Conservation (phyloP, 306 rosid species). For the Benincasa hispida region DNA sequence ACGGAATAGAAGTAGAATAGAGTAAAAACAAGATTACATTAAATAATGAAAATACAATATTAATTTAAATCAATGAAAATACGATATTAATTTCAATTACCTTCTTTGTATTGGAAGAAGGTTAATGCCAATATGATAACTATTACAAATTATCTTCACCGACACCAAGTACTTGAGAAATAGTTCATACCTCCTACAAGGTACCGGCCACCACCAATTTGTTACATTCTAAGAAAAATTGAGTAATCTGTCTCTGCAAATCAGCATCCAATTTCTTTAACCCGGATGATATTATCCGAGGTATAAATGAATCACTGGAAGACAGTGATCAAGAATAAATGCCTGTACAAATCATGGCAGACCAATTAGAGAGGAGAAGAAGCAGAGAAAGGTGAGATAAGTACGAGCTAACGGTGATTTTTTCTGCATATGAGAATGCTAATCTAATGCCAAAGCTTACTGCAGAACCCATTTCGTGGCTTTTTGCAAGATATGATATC, state of each 20-base stretch:
- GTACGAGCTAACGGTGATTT: constrained; percentile 19
- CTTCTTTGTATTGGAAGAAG: constrained; percentile 39
- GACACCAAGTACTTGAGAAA: constrained; percentile 31
- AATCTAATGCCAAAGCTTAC: constrained; percentile 53
- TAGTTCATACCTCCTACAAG: constrained; percentile 24
- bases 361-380: constrained; percentile 33
- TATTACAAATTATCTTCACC: constrained; percentile 30
- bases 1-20: not conserved
- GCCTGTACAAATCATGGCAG: constrained; percentile 64
- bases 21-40: not conserved
- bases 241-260: constrained; percentile 7
- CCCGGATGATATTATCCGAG: constrained; percentile 37
- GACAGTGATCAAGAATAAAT: constrained; percentile 48
- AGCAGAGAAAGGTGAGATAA: constrained; percentile 5
- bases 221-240: constrained; percentile 17
- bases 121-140: constrained; percentile 15
- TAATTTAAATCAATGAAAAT: not conserved
- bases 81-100: not conserved
- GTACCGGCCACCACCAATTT: not conserved
- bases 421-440: constrained; percentile 7
- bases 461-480: constrained; percentile 67
- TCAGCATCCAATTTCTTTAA: constrained; percentile 15
- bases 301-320: constrained; percentile 41
- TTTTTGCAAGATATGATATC: constrained; percentile 84
- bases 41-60: not conserved